Percentiles rank a stretch among this genome's conserved stretches.
These are phyloP conservation scores for Globisporangium uncinulatum DNA, from an alignment of 352 stramenopile species.

Conservation along the genomic window DNA sequence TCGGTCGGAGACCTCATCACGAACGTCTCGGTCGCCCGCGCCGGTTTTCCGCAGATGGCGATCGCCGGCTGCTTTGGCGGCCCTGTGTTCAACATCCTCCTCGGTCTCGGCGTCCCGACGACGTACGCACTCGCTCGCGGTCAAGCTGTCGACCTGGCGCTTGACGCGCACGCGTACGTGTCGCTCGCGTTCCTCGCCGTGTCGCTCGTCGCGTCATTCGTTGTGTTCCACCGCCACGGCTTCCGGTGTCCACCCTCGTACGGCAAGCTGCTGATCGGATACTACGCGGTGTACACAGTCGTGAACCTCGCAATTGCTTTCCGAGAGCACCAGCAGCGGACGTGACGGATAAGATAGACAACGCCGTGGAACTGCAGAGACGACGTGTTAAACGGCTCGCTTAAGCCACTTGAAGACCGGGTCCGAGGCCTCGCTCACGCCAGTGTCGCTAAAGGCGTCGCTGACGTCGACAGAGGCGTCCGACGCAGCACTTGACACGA, in stretches of 20 bases:
- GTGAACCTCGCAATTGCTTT: conserved; percentile 64
- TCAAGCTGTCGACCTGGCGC: conserved; percentile 30
- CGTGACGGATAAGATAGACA: background rate
- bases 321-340: conserved; percentile 1
- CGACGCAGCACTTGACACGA: background rate
- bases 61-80: conserved; percentile 82
- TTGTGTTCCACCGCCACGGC: conserved; percentile 45
- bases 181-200: conserved; percentile 69
- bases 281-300: conserved; percentile 67
- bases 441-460: conserved; percentile 26
- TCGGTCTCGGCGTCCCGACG: conserved; percentile 76
- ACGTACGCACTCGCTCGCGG: conserved; percentile 43
- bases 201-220: conserved; percentile 40
- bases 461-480: conserved; percentile 1
- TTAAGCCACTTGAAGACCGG: conserved; percentile 59
- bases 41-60: conserved; percentile 80
- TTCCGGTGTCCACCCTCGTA: conserved; percentile 70
- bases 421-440: conserved; percentile 37
- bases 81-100: conserved; percentile 78
- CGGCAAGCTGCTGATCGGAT: conserved; percentile 56
- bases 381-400: conserved; percentile 20
- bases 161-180: conserved; percentile 67
- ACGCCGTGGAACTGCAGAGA: background rate
- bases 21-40: conserved; percentile 75
- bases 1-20: conserved; percentile 81